These are phyloP conservation scores for Amaranthus hypochondriacus DNA, from an alignment of 148 eudicot species.

Conservation along the genomic window DNA sequence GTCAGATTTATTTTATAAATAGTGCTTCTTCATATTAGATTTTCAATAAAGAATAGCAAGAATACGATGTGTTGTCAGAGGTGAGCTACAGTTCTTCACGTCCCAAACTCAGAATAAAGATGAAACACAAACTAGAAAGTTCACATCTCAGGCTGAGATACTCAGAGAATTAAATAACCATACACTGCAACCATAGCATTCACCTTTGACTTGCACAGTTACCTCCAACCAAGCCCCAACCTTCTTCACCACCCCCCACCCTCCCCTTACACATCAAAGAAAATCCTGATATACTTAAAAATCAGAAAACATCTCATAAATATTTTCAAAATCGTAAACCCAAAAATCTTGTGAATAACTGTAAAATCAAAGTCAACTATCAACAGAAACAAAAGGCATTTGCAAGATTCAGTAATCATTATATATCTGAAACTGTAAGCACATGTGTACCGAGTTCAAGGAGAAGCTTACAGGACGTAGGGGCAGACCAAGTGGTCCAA, in stretches of 20 bases:
- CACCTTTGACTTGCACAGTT: too few species aligned
- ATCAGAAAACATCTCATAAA: too few species aligned
- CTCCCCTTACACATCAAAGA: too few species aligned
- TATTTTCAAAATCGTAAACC: too few species aligned
- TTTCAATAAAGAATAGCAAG: background rate
- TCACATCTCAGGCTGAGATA: background rate
- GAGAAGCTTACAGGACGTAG: constrained; percentile 74
- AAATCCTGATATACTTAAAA: too few species aligned
- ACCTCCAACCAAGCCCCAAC: too few species aligned
- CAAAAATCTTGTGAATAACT: too few species aligned
- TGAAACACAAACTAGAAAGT: background rate
- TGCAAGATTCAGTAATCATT: background rate
- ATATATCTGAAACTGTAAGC: background rate
- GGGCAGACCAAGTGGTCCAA: constrained; percentile 76
- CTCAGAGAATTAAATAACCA: background rate
- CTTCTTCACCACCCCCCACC: too few species aligned
- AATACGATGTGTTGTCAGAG: background rate
- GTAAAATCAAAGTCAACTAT: too few species aligned
- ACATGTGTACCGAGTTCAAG: background rate
- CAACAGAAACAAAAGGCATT: background rate
- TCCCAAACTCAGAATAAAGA: background rate
- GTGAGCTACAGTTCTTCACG: background rate
- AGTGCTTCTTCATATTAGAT: background rate
- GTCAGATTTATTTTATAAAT: background rate
- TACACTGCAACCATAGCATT: background rate